phyloP scores from a whole-genome alignment of 345 rosid genomes.

The Euphorbia lathyris region DNA sequence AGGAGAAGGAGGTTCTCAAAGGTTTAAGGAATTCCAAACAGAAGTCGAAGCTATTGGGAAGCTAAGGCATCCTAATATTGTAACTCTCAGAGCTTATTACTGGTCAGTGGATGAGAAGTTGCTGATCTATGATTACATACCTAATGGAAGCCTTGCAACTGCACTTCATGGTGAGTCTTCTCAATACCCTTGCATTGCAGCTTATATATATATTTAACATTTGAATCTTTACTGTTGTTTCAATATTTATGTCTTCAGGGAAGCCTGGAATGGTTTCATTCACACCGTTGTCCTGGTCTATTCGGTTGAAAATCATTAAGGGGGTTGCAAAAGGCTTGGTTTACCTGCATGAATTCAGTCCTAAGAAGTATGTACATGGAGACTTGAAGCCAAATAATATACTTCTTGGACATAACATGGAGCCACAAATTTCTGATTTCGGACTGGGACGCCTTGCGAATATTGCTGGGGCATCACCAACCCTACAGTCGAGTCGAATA shows the following conservation, averaged over 20 bases:
- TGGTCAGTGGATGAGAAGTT: constrained; percentile 99
- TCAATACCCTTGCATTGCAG: not conserved
- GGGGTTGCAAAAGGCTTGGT: constrained; percentile 78
- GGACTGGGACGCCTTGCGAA: constrained; percentile 90
- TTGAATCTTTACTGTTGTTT: constrained; percentile 3
- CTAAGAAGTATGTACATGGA: constrained; percentile 90
- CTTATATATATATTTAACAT: not conserved
- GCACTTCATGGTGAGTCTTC: constrained; percentile 77
- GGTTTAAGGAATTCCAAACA: constrained; percentile 91
- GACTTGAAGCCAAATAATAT: constrained; percentile 85
- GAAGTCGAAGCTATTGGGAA: constrained; percentile 96
- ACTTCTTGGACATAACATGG: constrained; percentile 76
- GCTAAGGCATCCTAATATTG: constrained; percentile 84
- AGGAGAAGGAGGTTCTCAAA: constrained; percentile 96
- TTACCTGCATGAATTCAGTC: constrained; percentile 86
- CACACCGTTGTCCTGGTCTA: constrained; percentile 66
- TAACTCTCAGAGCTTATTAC: constrained; percentile 84
- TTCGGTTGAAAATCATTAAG: constrained; percentile 63
- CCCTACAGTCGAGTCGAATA: constrained; percentile 59
- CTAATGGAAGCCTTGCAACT: constrained; percentile 76
- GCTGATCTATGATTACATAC: constrained; percentile 76
- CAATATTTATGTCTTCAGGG: constrained; percentile 40
- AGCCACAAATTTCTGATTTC: constrained; percentile 76
- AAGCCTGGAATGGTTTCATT: constrained; percentile 65
- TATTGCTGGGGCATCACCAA: constrained; percentile 86